Evolutionary conservation across 495 filamentous ascomycete genomes (phyloP), one percentile per base, ranked within the genome.

Genomic region (Haplographium delicatum): DNA sequence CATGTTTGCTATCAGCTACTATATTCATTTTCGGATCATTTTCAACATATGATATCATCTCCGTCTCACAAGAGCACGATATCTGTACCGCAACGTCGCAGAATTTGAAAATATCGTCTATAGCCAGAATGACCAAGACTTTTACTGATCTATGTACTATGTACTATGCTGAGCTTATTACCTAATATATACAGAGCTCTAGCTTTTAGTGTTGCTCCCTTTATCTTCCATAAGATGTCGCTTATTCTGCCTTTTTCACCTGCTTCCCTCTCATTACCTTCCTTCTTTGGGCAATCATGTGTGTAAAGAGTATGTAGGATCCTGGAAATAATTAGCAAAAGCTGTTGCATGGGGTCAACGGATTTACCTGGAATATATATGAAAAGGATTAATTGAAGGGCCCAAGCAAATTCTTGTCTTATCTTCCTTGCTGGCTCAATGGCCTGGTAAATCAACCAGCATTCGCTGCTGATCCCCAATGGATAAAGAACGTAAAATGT

Each of bases 401-500:
- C 71, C 63, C 71, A 82, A 39, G 72, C 74, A 57, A 76, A 87
- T 27, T 69, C 62, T 22, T 63, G 64, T 46, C 71, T 62, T 42
- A 78, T 51, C 39, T 64, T 62, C 50, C 56, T 63, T 8, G 88
- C 88, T 1, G 82, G 80, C 1, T 64, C 72, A 27, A 85, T 73
- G 2, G 85, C 76, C 57, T 68, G 66, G 51, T 79, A 81, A 31
- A 96, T 82, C 59, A 96, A 76, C 59, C 75, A 81, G 34, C 82
- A 84, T 76, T 98, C 93, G 65, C 86, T 90, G 10, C 72, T 72
- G 53, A 96, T 95, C 9, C 93, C 93, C 44, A 96, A 59, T 2
- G 94, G 93, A 62, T 98, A 98, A 16, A 98, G 77, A 19, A 96
- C 68, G 61, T 85, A 88, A 71, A 98, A 98, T 5, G 85, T 84